A percentile compares a stretch with the other conserved stretches of the same genome.
Evolutionary conservation across 192 early-diverging fungal species (phyloP).

Genomic region (Backusella sp.): DNA sequence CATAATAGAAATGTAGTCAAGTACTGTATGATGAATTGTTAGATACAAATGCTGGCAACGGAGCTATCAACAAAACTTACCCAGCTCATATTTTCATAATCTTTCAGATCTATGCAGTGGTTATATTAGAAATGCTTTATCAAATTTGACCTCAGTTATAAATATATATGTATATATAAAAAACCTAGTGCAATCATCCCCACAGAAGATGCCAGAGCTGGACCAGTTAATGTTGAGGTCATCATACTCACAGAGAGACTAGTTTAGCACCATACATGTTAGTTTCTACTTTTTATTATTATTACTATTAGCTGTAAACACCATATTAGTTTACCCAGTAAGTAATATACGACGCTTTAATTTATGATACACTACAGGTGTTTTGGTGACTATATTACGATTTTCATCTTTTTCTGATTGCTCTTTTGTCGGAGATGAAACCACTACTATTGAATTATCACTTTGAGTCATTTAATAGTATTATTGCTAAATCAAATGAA

Average conservation of each 20-base stretch:
- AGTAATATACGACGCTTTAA: background rate
- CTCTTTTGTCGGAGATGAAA: background rate
- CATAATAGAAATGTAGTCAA: background rate
- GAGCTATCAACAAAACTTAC: background rate
- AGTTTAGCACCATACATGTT: background rate
- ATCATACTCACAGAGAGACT: background rate
- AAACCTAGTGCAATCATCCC: background rate
- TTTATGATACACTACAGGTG: background rate
- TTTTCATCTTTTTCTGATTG: background rate
- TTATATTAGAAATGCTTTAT: background rate
- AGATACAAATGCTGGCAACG: background rate
- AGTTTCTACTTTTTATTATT: background rate
- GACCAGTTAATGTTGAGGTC: background rate
- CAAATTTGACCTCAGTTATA: background rate
- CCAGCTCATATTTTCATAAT: background rate
- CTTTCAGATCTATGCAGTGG: background rate
- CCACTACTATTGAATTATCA: background rate
- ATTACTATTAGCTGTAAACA: background rate
- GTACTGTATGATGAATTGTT: background rate
- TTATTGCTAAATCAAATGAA: background rate
- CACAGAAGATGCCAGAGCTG: background rate
- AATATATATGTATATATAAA: too few species aligned
- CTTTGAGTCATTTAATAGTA: background rate
- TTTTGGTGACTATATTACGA: background rate
- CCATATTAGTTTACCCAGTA: background rate